Conservation (phyloP, 2,329 filamentous ascomycete genomes). For the Sphaerulina vaccinii region DNA sequence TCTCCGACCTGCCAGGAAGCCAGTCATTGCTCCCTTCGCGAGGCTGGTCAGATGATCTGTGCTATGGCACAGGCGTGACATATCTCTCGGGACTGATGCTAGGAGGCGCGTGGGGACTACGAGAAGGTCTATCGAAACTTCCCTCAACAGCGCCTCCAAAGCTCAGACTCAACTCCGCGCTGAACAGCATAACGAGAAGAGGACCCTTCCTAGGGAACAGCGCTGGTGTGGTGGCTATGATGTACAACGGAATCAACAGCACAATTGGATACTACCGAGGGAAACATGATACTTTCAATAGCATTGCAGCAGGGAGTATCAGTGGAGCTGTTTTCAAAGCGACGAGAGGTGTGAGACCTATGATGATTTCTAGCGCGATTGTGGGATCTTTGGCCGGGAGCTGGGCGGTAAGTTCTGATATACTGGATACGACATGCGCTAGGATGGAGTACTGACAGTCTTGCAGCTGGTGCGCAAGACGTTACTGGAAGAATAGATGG, state of each 20-base stretch:
- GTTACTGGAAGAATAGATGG: constrained; percentile 22
- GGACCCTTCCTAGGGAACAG: constrained; percentile 96
- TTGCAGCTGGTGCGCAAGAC: constrained; percentile 28
- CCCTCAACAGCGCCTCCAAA: constrained; percentile 76
- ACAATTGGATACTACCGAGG: constrained; percentile 75
- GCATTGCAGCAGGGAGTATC: constrained; percentile 76
- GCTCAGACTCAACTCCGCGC: constrained; percentile 86
- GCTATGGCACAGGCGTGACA: constrained; percentile 93
- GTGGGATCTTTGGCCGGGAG: constrained; percentile 80
- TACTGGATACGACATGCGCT: neutral
- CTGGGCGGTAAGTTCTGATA: constrained; percentile 76
- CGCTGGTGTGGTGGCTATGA: constrained; percentile 90
- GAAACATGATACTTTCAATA: constrained; percentile 88
- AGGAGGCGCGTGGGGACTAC: constrained; percentile 88
- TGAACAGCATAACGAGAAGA: constrained; percentile 89
- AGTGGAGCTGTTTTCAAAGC: constrained; percentile 97
- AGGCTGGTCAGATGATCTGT: constrained; percentile 97
- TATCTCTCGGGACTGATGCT: constrained; percentile 83
- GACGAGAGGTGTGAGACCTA: constrained; percentile 82
- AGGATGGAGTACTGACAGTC: constrained; percentile 5
- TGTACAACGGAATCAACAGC: constrained; percentile 92
- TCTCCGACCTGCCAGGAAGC: constrained; percentile 80
- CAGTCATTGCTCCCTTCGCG: constrained; percentile 88
- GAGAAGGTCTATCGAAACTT: constrained; percentile 77
- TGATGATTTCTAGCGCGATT: constrained; percentile 90